phyloP scores from a whole-genome alignment of 2,329 filamentous ascomycete genomes.

The Fusarium sp. region DNA sequence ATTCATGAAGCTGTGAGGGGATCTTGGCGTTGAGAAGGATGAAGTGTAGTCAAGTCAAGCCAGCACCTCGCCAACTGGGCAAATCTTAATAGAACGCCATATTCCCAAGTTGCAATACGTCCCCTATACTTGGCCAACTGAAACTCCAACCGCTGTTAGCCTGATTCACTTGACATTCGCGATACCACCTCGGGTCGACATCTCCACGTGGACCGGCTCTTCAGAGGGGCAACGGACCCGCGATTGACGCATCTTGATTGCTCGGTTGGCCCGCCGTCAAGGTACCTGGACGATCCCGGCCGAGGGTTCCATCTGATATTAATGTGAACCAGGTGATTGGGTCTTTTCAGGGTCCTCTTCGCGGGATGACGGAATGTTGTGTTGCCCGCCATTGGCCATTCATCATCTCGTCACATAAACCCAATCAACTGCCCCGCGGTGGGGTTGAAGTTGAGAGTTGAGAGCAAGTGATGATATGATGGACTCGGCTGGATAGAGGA shows the following conservation, averaged over 20 bases:
- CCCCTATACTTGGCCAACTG: not conserved
- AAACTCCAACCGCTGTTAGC: not conserved
- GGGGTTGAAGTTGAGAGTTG: conserved; percentile 30
- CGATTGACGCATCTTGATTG: conserved; percentile 35
- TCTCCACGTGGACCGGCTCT: conserved; percentile 25
- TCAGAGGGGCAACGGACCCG: conserved; percentile 12
- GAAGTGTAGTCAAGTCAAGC: not conserved
- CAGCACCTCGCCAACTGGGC: not conserved
- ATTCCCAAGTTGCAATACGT: not conserved
- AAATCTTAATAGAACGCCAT: not conserved
- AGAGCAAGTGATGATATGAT: conserved; percentile 25
- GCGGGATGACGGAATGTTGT: conserved; percentile 29
- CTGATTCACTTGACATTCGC: conserved; percentile 1
- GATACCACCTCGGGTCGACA: conserved; percentile 25
- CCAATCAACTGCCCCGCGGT: conserved; percentile 34
- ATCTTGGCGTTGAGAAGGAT: not conserved
- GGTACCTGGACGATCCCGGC: conserved; percentile 25
- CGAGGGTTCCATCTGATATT: conserved; percentile 33
- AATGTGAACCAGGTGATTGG: conserved; percentile 39
- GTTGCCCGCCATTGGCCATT: conserved; percentile 27
- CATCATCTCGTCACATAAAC: conserved; percentile 1
- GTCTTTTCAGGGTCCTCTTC: conserved; percentile 13
- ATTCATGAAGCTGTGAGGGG: not conserved
- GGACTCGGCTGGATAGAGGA: not conserved
- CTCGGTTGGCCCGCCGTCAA: conserved; percentile 25